Percentiles rank a stretch among this genome's conserved stretches.
Conservation (phyloP, 2,329 filamentous ascomycete species). For the Cladosporium sp. region DNA sequence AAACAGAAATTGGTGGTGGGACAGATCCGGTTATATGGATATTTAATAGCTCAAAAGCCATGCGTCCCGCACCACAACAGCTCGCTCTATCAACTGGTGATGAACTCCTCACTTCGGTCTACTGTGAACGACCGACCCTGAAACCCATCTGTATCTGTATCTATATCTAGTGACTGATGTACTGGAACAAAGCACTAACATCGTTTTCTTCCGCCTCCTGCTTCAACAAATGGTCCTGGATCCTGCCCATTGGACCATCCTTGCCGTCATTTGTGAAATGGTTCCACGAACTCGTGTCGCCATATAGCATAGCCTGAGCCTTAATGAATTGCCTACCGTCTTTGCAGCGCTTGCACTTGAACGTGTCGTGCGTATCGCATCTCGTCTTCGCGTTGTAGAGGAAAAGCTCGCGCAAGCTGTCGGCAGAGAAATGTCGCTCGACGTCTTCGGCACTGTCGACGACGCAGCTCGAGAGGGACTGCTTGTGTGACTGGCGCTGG, state of each 20-base stretch:
- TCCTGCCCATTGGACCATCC: slow-evolving; percentile 61
- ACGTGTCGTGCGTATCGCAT: slow-evolving; percentile 96
- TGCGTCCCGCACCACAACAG: not conserved
- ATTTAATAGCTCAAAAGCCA: not conserved
- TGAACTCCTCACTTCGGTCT: not conserved
- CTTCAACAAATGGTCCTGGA: slow-evolving; percentile 84
- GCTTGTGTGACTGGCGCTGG: slow-evolving; percentile 96
- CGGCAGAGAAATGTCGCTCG: slow-evolving; percentile 90
- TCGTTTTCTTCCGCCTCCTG: slow-evolving; percentile 76
- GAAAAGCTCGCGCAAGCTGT: slow-evolving; percentile 88
- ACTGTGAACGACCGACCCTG: not conserved
- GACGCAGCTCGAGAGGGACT: slow-evolving; percentile 91
- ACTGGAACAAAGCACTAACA: slow-evolving; percentile 96
- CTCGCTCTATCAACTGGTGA: not conserved
- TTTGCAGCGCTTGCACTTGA: slow-evolving; percentile 93
- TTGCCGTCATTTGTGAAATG: slow-evolving; percentile 80
- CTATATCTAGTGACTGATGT: slow-evolving; percentile 73
- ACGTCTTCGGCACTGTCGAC: slow-evolving; percentile 97
- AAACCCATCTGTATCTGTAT: not conserved
- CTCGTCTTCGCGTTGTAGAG: slow-evolving; percentile 80
- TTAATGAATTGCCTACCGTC: slow-evolving; percentile 81
- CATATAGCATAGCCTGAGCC: slow-evolving; percentile 90
- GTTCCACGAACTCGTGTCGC: slow-evolving; percentile 99
- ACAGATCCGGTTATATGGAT: too few species aligned
- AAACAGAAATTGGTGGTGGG: too few species aligned